Percentiles rank a stretch among this genome's conserved stretches.
phyloP scores from a whole-genome alignment of 805 yeast species.

The Blastobotrys parvus region DNA sequence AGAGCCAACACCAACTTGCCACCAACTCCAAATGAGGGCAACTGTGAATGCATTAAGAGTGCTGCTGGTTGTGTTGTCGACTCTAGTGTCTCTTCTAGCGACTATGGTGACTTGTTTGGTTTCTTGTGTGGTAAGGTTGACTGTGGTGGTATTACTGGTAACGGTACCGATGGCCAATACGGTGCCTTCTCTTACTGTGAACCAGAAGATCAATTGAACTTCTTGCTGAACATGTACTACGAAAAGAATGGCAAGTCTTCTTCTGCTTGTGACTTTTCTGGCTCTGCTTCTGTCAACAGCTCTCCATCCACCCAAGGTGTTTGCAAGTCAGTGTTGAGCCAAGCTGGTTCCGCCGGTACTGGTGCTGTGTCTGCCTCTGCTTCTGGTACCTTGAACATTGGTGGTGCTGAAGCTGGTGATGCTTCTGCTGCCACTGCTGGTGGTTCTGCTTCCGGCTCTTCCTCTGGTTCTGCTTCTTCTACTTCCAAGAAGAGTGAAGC shows the following conservation, averaged over 20 bases:
- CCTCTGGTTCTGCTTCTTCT: conserved; percentile 22
- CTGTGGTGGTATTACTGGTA: conserved; percentile 53
- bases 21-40: conserved; percentile 62
- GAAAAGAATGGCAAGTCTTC: conserved; percentile 34
- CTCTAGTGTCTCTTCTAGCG: conserved; percentile 39
- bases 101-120: conserved; percentile 55
- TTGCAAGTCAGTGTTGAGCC: conserved; percentile 45
- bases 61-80: conserved; percentile 54
- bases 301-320: conserved; percentile 37
- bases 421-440: too few relatives aligned
- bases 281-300: conserved; percentile 50
- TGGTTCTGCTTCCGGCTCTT: conserved; percentile 19
- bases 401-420: conserved; percentile 16
- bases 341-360: conserved; percentile 66
- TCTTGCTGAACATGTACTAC: conserved; percentile 57
- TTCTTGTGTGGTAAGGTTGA: conserved; percentile 48
- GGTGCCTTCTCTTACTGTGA: conserved; percentile 72
- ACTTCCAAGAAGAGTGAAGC: neutral
- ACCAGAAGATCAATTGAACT: conserved; percentile 60
- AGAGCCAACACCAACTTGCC: conserved; percentile 59
- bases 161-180: conserved; percentile 58
- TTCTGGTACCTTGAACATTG: conserved; percentile 29
- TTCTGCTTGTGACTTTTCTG: conserved; percentile 63
- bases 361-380: conserved; percentile 43
- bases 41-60: conserved; percentile 53